phyloP scores from a whole-genome alignment of 441 rosid species.

The Flueggea neowawraea region DNA sequence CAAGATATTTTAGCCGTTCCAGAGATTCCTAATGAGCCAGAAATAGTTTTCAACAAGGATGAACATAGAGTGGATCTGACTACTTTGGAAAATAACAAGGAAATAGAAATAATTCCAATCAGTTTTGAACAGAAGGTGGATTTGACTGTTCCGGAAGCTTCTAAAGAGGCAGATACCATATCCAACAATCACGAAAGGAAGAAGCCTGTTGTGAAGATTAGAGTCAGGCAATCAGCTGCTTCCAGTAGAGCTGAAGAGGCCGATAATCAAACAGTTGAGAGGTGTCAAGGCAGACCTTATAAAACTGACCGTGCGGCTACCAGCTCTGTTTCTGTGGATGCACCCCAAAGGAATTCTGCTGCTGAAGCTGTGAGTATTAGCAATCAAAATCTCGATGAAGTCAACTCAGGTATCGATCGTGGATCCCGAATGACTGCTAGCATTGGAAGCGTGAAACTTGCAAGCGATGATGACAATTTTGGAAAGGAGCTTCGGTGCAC shows the following conservation, averaged over 20 bases:
- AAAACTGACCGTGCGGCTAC: conserved; percentile 52
- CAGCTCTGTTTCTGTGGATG: conserved; percentile 96
- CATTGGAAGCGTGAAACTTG: conserved; percentile 84
- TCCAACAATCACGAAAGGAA: conserved; percentile 53
- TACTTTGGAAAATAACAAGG: conserved; percentile 26
- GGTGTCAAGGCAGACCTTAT: conserved; percentile 58
- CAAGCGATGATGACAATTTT: conserved; percentile 60
- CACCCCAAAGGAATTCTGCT: conserved; percentile 73
- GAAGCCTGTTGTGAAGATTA: conserved; percentile 68
- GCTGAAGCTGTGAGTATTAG: conserved; percentile 71
- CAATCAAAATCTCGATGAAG: conserved; percentile 89
- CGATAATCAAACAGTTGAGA: conserved; percentile 69
- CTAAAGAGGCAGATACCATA: conserved; percentile 42
- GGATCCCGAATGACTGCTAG: conserved; percentile 96
- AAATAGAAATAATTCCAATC: conserved; percentile 19
- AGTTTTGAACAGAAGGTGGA: conserved; percentile 15
- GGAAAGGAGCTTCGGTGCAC: conserved; percentile 97
- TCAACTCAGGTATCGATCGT: conserved; percentile 78
- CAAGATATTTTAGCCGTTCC: conserved; percentile 29
- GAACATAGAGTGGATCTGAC: conserved; percentile 1
- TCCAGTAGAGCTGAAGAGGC: conserved; percentile 72
- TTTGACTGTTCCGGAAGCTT: conserved; percentile 18
- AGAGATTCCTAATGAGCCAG: conserved; percentile 33
- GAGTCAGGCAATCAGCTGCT: conserved; percentile 64
- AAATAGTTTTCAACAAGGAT: conserved; percentile 7